These are phyloP conservation scores for Cicer arietinum DNA, from an alignment of 306 rosid species.

Conservation along the genomic window DNA sequence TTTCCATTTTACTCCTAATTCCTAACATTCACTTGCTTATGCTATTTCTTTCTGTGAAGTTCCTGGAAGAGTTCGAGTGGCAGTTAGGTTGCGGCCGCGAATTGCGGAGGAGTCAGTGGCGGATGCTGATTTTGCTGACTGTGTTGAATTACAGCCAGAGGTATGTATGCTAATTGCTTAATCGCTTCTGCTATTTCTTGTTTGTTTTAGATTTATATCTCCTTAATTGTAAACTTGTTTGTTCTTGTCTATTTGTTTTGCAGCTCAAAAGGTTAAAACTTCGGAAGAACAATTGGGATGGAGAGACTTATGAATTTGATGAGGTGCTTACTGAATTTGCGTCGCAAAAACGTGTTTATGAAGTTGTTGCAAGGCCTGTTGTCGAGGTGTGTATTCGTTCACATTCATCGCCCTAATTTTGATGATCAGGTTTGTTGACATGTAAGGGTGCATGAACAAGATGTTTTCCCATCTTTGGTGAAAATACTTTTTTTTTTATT, in stretches of 20 bases:
- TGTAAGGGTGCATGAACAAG: slow-evolving; percentile 26
- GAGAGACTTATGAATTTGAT: slow-evolving; percentile 95
- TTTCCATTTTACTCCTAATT: background rate
- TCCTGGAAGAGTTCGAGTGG: slow-evolving; percentile 98
- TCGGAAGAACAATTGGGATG: slow-evolving; percentile 97
- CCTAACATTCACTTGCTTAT: slow-evolving; percentile 1
- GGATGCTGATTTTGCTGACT: slow-evolving; percentile 97
- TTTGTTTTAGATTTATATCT: slow-evolving; percentile 27
- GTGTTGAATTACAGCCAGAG: slow-evolving; percentile 97
- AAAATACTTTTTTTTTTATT: background rate
- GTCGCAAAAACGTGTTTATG: slow-evolving; percentile 96
- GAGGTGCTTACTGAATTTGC: slow-evolving; percentile 98
- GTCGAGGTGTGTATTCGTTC: slow-evolving; percentile 76
- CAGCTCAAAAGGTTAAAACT: slow-evolving; percentile 97
- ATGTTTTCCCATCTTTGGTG: background rate
- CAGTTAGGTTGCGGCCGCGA: slow-evolving; percentile 87
- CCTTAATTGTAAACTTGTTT: background rate
- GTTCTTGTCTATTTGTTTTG: slow-evolving; percentile 41
- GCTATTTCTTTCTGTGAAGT: slow-evolving; percentile 56
- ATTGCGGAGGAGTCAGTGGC: slow-evolving; percentile 75
- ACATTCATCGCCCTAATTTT: slow-evolving; percentile 5
- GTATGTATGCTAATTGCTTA: slow-evolving; percentile 59
- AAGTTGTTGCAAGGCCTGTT: slow-evolving; percentile 98
- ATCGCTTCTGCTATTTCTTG: slow-evolving; percentile 5
- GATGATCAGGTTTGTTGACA: slow-evolving; percentile 26